These are phyloP conservation scores for Trichosporon faecale DNA, from an alignment of 1,284 basidiomycete species.

Conservation along the genomic window DNA sequence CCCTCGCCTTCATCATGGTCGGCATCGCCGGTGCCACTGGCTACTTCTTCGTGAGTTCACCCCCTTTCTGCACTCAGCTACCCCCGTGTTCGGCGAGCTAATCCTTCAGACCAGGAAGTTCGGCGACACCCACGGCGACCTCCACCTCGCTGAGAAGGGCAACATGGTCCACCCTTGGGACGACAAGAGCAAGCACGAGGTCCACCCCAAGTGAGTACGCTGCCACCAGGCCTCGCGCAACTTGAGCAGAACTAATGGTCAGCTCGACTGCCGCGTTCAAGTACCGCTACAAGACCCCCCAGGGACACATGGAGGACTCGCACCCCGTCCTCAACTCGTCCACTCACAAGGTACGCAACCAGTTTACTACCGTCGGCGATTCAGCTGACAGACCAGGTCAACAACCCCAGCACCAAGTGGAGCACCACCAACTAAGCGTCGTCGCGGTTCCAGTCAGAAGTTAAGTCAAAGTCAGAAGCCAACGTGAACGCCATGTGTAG, in stretches of 20 bases:
- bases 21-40: constrained; percentile 46
- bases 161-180: constrained; percentile 49
- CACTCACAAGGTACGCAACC: constrained; percentile 30
- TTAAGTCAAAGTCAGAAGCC: background rate
- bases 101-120: constrained; percentile 30
- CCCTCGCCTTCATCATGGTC: constrained; percentile 45
- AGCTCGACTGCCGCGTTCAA: constrained; percentile 48
- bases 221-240: background rate
- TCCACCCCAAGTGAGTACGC: constrained; percentile 38
- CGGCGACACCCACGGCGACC: constrained; percentile 35
- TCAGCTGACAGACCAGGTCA: background rate
- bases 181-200: constrained; percentile 40
- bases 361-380: background rate
- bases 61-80: no score
- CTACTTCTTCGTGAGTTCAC: constrained; percentile 39
- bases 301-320: constrained; percentile 49
- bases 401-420: constrained; percentile 3
- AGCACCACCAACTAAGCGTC: background rate
- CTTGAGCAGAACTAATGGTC: constrained; percentile 20
- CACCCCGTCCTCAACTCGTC: constrained; percentile 44
- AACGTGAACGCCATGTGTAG: background rate
- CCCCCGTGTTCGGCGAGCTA: background rate
- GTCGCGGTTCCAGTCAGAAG: background rate
- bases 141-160: constrained; percentile 33
- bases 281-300: constrained; percentile 51